A percentile compares a stretch with the other conserved stretches of the same genome.
Conservation (phyloP, 371 early-diverging fungal species). For the Mortierella sp. region DNA sequence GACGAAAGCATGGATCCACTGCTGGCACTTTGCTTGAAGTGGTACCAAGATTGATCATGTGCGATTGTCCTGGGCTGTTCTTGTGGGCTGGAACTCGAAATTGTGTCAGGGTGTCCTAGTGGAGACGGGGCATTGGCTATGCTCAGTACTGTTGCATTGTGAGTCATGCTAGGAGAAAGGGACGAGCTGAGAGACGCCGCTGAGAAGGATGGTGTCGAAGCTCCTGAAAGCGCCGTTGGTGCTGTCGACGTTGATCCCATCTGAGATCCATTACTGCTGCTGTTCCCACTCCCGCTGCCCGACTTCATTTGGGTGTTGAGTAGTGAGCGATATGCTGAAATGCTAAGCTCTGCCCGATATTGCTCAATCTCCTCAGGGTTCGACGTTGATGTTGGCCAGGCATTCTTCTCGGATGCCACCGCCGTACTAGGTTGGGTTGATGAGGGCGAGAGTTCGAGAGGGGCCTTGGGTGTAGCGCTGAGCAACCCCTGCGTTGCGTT, state of each 20-base stretch:
- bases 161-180: constrained; percentile 7
- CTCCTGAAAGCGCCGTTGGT: constrained; percentile 14
- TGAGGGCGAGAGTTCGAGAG: constrained; percentile 33
- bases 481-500: constrained; percentile 11
- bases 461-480: constrained; percentile 21
- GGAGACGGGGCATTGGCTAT: not conserved
- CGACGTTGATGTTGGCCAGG: constrained; percentile 38
- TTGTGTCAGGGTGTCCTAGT: constrained; percentile 14
- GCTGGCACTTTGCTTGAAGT: constrained; percentile 37
- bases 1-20: constrained; percentile 27
- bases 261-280: constrained; percentile 22
- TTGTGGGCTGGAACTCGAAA: constrained; percentile 14
- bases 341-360: constrained; percentile 53
- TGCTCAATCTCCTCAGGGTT: constrained; percentile 56
- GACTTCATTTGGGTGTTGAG: constrained; percentile 46
- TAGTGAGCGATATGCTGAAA: constrained; percentile 53
- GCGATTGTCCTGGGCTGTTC: constrained; percentile 24
- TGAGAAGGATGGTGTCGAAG: constrained; percentile 18
- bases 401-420: constrained; percentile 32
- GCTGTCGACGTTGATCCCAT: constrained; percentile 16
- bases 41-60: constrained; percentile 36
- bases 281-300: constrained; percentile 12
- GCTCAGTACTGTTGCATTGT: not conserved
- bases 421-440: constrained; percentile 44
- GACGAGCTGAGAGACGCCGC: constrained; percentile 15